A percentile compares a stretch with the other conserved stretches of the same genome.
Evolutionary conservation across 2,329 filamentous ascomycete species (phyloP).

Genomic region (Cordyceps cicadae): DNA sequence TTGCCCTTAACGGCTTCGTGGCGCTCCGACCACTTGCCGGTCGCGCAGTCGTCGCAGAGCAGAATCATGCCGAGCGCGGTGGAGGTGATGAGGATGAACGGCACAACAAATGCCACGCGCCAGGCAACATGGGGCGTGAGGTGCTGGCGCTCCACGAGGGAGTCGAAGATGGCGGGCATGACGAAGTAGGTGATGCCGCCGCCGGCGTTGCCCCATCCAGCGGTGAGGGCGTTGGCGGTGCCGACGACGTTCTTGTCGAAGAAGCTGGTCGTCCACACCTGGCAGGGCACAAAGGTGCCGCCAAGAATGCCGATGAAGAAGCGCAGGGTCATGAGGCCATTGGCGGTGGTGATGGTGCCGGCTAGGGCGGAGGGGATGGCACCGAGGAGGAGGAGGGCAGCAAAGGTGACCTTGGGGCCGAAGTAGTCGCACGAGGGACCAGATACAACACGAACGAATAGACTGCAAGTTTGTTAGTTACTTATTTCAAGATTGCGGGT

Average conservation of each 20-base stretch:
- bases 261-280: slow-evolving; percentile 88
- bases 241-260: slow-evolving; percentile 93
- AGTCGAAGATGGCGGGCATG: slow-evolving; percentile 85
- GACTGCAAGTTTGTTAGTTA: background rate
- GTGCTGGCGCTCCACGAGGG: slow-evolving; percentile 52
- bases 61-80: slow-evolving; percentile 62
- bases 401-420: slow-evolving; percentile 73
- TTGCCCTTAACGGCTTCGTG: slow-evolving; percentile 48
- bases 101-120: slow-evolving; percentile 77
- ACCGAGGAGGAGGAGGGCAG: slow-evolving; percentile 62
- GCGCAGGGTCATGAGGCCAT: slow-evolving; percentile 59
- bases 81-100: slow-evolving; percentile 64
- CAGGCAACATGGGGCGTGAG: slow-evolving; percentile 63
- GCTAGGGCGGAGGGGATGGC: slow-evolving; percentile 75
- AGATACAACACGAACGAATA: slow-evolving; percentile 68
- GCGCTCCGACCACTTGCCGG: slow-evolving; percentile 72
- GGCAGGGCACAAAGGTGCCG: slow-evolving; percentile 76
- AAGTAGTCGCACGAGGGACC: slow-evolving; percentile 81
- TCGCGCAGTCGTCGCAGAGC: slow-evolving; percentile 73
- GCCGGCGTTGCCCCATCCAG: slow-evolving; percentile 78
- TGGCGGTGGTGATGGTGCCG: slow-evolving; percentile 57
- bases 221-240: slow-evolving; percentile 77
- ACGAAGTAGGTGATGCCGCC: slow-evolving; percentile 90
- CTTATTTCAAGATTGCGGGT: background rate
- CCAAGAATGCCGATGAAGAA: slow-evolving; percentile 79